phyloP scores from a whole-genome alignment of 495 filamentous ascomycete species.

The Aspergillus homomorphus region DNA sequence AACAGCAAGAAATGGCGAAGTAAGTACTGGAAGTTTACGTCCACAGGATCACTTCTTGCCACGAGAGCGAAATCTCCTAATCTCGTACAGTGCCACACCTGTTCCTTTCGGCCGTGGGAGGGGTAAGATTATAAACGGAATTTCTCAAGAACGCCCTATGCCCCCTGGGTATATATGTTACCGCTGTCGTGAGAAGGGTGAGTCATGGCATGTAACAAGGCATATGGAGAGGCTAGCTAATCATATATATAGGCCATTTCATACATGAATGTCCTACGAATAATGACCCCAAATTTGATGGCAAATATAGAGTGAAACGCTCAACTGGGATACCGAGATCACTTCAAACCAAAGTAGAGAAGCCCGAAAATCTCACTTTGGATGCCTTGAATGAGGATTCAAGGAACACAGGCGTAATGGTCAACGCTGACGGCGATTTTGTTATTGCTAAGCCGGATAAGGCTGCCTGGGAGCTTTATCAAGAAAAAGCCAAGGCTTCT shows the following conservation, averaged over 20 bases:
- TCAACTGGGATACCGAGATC: constrained; percentile 95
- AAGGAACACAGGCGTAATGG: constrained; percentile 87
- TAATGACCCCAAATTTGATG: constrained; percentile 92
- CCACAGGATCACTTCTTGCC: constrained; percentile 33
- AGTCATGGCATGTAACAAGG: constrained; percentile 7
- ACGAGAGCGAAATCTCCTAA: not conserved
- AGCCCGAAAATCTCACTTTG: constrained; percentile 68
- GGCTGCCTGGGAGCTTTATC: constrained; percentile 92
- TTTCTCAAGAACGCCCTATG: constrained; percentile 78
- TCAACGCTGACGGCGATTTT: constrained; percentile 95
- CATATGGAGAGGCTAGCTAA: not conserved
- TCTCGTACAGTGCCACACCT: constrained; percentile 55
- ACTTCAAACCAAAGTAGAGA: constrained; percentile 90
- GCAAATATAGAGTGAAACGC: constrained; percentile 83
- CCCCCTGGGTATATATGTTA: constrained; percentile 95
- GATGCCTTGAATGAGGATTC: constrained; percentile 72
- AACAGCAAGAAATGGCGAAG: constrained; percentile 90
- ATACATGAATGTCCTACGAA: constrained; percentile 97
- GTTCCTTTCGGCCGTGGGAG: constrained; percentile 55
- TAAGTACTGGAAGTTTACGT: constrained; percentile 47
- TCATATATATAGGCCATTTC: constrained; percentile 67
- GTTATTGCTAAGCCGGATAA: constrained; percentile 94
- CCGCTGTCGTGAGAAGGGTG: constrained; percentile 92
- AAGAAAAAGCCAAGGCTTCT: constrained; percentile 83
- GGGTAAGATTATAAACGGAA: constrained; percentile 60